These are phyloP conservation scores for Suillus decipiens DNA, from an alignment of 768 basidiomycete genomes.

Conservation along the genomic window DNA sequence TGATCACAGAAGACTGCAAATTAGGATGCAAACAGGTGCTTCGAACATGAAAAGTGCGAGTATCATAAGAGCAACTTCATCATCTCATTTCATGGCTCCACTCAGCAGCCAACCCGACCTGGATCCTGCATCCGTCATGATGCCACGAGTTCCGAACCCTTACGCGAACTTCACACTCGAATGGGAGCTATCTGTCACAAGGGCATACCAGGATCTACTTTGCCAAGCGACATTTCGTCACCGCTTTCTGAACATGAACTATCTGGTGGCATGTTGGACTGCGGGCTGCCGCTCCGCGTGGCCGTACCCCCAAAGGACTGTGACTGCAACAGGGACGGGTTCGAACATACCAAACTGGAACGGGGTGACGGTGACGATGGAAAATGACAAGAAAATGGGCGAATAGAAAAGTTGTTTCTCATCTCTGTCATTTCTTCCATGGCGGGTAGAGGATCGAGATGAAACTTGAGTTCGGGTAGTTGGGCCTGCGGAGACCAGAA, in stretches of 20 bases:
- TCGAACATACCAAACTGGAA: constrained; percentile 5
- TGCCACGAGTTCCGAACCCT: neutral
- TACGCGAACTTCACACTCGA: neutral
- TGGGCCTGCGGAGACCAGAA: constrained; percentile 13
- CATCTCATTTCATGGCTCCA: neutral
- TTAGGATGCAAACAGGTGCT: neutral
- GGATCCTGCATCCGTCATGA: neutral
- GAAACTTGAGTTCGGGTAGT: constrained; percentile 6
- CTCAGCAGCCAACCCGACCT: neutral
- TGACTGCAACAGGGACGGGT: neutral
- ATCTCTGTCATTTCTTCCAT: neutral
- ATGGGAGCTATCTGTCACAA: neutral
- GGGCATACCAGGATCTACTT: neutral
- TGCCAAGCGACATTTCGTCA: neutral
- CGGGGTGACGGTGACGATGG: constrained; percentile 9
- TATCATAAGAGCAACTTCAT: neutral
- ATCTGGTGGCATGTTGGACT: neutral
- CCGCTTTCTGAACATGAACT: neutral
- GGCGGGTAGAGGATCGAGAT: neutral
- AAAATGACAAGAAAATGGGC: neutral
- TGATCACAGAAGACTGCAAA: neutral
- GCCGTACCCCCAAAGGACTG: neutral
- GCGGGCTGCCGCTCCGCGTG: neutral
- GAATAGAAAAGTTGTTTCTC: neutral
- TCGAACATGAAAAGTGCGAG: neutral